These are phyloP conservation scores for Picea glauca DNA, from an alignment of 75 land plant genomes.

Conservation along the genomic window DNA sequence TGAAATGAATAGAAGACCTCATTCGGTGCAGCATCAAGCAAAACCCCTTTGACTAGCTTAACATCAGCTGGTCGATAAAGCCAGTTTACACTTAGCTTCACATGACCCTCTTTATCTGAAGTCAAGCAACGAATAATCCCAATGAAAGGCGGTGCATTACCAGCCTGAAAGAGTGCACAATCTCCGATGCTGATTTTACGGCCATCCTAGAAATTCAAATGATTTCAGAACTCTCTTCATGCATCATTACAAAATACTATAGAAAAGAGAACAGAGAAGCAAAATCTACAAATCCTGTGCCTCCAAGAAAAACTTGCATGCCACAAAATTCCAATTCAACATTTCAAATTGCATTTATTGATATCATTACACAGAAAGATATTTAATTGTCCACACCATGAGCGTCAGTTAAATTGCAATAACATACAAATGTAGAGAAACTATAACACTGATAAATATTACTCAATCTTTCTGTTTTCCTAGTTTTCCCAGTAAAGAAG, in stretches of 20 bases:
- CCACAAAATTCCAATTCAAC: background rate
- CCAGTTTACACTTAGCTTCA: constrained; percentile 82
- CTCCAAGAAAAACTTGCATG: background rate
- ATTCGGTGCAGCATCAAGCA: constrained; percentile 90
- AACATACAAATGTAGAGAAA: background rate
- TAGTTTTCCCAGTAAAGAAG: background rate
- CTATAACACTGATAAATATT: background rate
- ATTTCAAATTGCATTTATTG: too few species aligned
- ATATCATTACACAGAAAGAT: background rate
- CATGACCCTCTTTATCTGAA: constrained; percentile 32
- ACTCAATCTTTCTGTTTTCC: background rate
- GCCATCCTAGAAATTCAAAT: constrained; percentile 58
- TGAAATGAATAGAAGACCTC: constrained; percentile 97
- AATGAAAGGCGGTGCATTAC: constrained; percentile 90
- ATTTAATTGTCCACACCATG: background rate
- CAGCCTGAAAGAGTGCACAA: constrained; percentile 92
- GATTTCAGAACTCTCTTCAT: constrained; percentile 8
- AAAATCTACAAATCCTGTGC: background rate
- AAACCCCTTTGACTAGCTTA: constrained; percentile 73
- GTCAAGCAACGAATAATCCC: constrained; percentile 75
- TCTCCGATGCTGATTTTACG: constrained; percentile 84
- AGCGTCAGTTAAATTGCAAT: background rate
- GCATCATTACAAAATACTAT: background rate
- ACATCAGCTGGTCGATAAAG: constrained; percentile 91
- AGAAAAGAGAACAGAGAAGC: background rate